Percentiles rank a stretch among this genome's conserved stretches.
Evolutionary conservation across 1,139 yeast genomes (phyloP).

Genomic region (Blastobotrys raffinosifermentans): DNA sequence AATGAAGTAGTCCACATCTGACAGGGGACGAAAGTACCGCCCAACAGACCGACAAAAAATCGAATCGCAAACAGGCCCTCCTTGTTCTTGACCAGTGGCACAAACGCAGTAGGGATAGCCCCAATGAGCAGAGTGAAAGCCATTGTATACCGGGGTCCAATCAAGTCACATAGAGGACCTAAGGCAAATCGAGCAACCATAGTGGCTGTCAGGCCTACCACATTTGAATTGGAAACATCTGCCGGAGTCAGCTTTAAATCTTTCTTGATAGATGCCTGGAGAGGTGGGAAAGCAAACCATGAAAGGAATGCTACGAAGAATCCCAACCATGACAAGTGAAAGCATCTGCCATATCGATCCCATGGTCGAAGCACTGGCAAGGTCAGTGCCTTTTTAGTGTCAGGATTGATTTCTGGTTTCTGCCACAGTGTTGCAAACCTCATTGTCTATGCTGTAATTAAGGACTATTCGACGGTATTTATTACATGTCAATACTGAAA

Average conservation of each 20-base stretch:
- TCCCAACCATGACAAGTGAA: constrained; percentile 32
- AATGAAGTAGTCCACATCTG: constrained; percentile 32
- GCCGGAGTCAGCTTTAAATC: constrained; percentile 26
- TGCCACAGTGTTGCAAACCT: constrained; percentile 16
- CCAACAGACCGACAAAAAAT: constrained; percentile 33
- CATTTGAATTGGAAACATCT: constrained; percentile 32
- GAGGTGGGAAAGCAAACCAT: constrained; percentile 36
- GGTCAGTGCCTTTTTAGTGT: constrained; percentile 27
- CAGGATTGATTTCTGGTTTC: constrained; percentile 29
- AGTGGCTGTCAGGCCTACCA: constrained; percentile 32
- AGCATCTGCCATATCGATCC: constrained; percentile 27
- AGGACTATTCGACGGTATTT: no score
- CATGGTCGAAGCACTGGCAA: constrained; percentile 29
- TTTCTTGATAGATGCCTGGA: constrained; percentile 24
- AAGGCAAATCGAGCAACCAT: constrained; percentile 29
- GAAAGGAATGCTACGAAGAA: constrained; percentile 34
- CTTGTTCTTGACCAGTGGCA: constrained; percentile 27
- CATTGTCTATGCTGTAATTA: no score
- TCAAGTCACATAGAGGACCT: constrained; percentile 32
- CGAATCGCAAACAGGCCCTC: background rate
- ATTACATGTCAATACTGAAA: no score
- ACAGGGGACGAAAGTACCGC: constrained; percentile 34
- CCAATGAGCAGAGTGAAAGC: constrained; percentile 27
- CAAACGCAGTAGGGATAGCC: constrained; percentile 33
- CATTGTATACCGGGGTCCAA: constrained; percentile 33